These are phyloP conservation scores for Aspergillus carbonarius DNA, from an alignment of 2,329 filamentous ascomycete species.

Conservation along the genomic window DNA sequence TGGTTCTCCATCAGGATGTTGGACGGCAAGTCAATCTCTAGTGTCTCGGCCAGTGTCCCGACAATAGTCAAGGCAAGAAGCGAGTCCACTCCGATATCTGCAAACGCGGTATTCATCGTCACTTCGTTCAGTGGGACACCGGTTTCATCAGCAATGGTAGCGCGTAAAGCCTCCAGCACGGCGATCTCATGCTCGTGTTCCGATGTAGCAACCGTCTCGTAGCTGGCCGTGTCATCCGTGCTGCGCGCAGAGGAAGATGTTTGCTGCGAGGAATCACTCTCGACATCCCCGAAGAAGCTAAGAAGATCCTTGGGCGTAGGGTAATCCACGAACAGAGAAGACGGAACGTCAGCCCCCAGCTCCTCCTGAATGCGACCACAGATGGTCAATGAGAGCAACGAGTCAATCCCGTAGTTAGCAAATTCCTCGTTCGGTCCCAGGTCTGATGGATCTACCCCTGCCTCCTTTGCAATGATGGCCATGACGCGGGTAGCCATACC, in stretches of 20 bases:
- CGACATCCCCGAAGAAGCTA: neutral
- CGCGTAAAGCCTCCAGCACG: neutral
- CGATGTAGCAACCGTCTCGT: neutral
- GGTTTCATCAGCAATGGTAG: constrained; percentile 8
- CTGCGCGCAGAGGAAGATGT: neutral
- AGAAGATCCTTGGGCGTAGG: constrained; percentile 36
- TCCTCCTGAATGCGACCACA: constrained; percentile 33
- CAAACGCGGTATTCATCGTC: neutral
- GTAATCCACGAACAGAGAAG: constrained; percentile 57
- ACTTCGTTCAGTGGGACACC: neutral
- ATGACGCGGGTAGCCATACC: neutral
- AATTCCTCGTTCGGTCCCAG: constrained; percentile 24
- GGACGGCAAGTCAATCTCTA: neutral
- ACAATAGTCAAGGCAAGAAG: constrained; percentile 7
- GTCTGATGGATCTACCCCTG: constrained; percentile 35
- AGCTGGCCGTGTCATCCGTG: neutral
- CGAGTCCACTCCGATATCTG: constrained; percentile 9
- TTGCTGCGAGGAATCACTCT: neutral
- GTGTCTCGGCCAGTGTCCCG: constrained; percentile 1
- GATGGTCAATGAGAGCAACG: constrained; percentile 35
- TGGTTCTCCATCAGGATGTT: neutral
- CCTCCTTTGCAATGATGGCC: constrained; percentile 23
- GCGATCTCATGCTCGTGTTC: neutral
- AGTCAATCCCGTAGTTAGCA: constrained; percentile 38
- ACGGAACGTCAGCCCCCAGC: constrained; percentile 56